Conservation (phyloP, 2,329 filamentous ascomycete genomes). For the Cladosporium austrohemisphaericum region DNA sequence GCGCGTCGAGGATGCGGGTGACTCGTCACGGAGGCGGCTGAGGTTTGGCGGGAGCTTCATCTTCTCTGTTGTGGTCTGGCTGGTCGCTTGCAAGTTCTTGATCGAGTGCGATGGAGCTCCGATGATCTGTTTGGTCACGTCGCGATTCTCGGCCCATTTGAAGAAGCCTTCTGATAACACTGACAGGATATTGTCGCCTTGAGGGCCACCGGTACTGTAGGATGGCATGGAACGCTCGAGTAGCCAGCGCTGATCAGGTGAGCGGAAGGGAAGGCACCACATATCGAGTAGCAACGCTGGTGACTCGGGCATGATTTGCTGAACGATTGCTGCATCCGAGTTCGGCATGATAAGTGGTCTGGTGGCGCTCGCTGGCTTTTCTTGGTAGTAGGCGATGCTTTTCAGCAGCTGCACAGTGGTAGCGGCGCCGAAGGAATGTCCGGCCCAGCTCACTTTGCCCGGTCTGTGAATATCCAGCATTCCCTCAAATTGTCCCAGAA, state of each 20-base stretch:
- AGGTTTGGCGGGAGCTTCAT: slow-evolving; percentile 28
- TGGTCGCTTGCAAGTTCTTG: not conserved
- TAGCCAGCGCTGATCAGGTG: slow-evolving; percentile 59
- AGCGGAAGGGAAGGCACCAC: slow-evolving; percentile 72
- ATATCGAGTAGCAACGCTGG: slow-evolving; percentile 71
- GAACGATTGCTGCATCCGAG: slow-evolving; percentile 52
- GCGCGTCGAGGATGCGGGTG: slow-evolving; percentile 23
- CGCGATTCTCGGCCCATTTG: slow-evolving; percentile 71
- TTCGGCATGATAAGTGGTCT: slow-evolving; percentile 60
- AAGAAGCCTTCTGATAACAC: slow-evolving; percentile 74
- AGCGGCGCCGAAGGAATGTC: slow-evolving; percentile 77
- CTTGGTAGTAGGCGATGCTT: slow-evolving; percentile 63
- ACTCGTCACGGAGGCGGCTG: slow-evolving; percentile 28
- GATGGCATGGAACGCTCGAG: slow-evolving; percentile 70
- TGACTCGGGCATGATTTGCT: slow-evolving; percentile 65
- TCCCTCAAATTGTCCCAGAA: slow-evolving; percentile 58
- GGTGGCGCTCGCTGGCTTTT: slow-evolving; percentile 39
- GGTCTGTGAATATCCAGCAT: slow-evolving; percentile 65
- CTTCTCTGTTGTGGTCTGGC: slow-evolving; percentile 22
- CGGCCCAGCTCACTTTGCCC: slow-evolving; percentile 69
- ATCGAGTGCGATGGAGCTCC: slow-evolving; percentile 29
- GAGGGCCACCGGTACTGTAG: slow-evolving; percentile 53
- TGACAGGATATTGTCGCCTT: slow-evolving; percentile 59
- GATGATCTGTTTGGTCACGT: slow-evolving; percentile 63
- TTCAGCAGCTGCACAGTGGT: slow-evolving; percentile 75